Base-by-base conservation (phyloP, 495 filamentous ascomycete genomes). In the Aspergillus diversus region DNA sequence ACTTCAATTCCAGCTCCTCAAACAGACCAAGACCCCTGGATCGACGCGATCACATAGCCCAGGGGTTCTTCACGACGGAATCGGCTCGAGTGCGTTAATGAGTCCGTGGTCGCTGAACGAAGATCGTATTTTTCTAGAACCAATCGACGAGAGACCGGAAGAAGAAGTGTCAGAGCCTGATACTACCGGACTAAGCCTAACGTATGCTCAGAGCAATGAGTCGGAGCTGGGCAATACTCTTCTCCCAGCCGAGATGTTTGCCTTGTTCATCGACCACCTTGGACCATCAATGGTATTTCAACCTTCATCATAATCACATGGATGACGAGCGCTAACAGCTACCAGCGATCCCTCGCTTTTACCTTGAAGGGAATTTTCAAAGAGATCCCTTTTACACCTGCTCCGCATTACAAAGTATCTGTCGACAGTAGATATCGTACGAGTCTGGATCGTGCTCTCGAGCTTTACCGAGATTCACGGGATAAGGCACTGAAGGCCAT, bases 361-460 rank as follows among this genome's bases (percentile, higher is more conserved):
- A 99, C 95, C 0, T 81, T 98, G 37, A 90, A 90, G 37, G 88
- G 93, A 63, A 92, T 96, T 27, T 86, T 99, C 12, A 87, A 92
- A 31, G 92, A 97, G 47, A 85, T 97, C 1, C 92, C 94, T 0
- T 97, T 93, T 73, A 85, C 86, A 5, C 77, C 80, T 15, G 80
- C 78, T 4, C 86, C 90, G 0, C 78, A 87, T 27, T 87, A 88
- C 51, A 76, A 73, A 15, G 90, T 98, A 48, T 83, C 81, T 3
- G 80, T 95, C 53, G 90, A 97, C 69, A 86, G 87, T 47, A 86
- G 90, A 51, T 96, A 96, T 57, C 84, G 86, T 47, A 82, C 82
- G 16, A 97, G 92, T 70, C 81, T 99, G 6, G 79, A 83, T 13
- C 88, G 91, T 60, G 95, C 95, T 5, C 84, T 96, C 57, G 81